phyloP scores from a whole-genome alignment of 148 eudicot species.

The Mesembryanthemum crystallinum region DNA sequence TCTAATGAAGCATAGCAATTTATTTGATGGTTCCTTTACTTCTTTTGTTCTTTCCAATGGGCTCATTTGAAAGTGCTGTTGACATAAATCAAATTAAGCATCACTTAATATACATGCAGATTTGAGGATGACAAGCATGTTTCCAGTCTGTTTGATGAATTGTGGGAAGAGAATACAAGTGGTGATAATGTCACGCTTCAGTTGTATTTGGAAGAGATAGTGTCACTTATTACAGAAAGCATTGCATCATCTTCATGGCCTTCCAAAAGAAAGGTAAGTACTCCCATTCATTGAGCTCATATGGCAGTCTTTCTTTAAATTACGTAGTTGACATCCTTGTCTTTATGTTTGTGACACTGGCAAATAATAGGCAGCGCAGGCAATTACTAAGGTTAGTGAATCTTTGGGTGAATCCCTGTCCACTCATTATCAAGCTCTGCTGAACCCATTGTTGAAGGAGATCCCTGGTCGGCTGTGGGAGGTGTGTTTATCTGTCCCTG shows the following conservation, averaged over 20 bases:
- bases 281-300: constrained; percentile 9
- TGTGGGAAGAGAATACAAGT: constrained; percentile 95
- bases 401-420: constrained; percentile 73
- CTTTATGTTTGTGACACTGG: constrained; percentile 7
- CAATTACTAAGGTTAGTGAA: constrained; percentile 75
- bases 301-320: neutral
- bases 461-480: constrained; percentile 97
- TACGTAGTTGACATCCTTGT: constrained; percentile 13
- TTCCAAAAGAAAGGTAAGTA: constrained; percentile 68
- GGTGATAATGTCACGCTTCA: constrained; percentile 87
- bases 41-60: neutral
- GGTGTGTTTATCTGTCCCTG: constrained; percentile 39
- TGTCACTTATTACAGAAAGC: constrained; percentile 66
- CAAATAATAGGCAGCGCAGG: constrained; percentile 69
- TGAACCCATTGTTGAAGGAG: constrained; percentile 75
- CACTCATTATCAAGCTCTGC: constrained; percentile 51
- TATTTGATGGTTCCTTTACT: neutral
- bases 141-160: constrained; percentile 72
- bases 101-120: constrained; percentile 41
- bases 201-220: constrained; percentile 76
- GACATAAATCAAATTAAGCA: neutral
- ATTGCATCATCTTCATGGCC: constrained; percentile 82
- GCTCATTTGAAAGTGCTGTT: constrained; percentile 4
- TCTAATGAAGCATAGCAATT: neutral
- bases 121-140: constrained; percentile 92